These are phyloP conservation scores for Erysiphe pisi DNA, from an alignment of 2,329 filamentous ascomycete species.

Conservation along the genomic window DNA sequence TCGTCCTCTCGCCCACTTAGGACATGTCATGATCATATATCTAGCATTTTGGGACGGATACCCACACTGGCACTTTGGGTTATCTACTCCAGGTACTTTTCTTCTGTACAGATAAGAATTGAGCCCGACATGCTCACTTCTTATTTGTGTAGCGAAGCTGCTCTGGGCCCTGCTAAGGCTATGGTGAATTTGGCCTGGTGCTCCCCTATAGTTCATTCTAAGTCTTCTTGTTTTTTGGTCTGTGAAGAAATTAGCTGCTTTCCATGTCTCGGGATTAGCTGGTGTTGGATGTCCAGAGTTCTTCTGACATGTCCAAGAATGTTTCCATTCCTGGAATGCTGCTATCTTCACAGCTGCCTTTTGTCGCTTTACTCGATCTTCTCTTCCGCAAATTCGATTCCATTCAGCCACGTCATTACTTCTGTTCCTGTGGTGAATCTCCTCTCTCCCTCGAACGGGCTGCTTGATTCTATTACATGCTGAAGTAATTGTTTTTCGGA, in stretches of 20 bases:
- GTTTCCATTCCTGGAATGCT: constrained; percentile 12
- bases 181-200: no score
- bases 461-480: background rate
- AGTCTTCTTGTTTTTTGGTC: no score
- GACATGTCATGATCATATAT: no score
- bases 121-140: no score
- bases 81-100: background rate
- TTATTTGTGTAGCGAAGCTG: no score
- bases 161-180: no score
- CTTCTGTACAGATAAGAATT: background rate
- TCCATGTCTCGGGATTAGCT: no score
- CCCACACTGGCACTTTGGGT: background rate
- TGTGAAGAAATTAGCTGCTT: no score
- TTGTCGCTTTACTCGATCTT: background rate
- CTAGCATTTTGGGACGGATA: background rate
- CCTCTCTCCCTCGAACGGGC: background rate
- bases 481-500: background rate
- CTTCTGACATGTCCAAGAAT: background rate
- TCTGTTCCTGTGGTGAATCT: background rate
- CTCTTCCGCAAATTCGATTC: constrained; percentile 11
- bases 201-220: no score
- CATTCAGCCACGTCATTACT: background rate
- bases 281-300: background rate
- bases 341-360: background rate
- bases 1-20: background rate